phyloP scores from a whole-genome alignment of 768 basidiomycete species.

The Xanthoconium stramineum region DNA sequence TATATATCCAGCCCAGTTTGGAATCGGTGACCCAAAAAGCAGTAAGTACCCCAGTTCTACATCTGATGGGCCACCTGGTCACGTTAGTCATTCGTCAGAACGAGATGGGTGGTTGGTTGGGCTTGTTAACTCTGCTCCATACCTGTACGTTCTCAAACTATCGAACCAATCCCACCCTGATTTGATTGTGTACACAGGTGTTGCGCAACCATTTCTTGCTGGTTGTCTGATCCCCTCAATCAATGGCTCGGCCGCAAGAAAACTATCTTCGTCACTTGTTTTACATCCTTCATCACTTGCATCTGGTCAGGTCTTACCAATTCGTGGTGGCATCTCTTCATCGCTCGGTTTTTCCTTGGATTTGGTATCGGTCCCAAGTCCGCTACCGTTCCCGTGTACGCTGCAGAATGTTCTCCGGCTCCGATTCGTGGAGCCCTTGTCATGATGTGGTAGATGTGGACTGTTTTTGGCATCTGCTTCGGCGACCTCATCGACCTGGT shows the following conservation, averaged over 20 bases:
- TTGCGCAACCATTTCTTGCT: slow-evolving; percentile 53
- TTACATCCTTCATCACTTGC: slow-evolving; percentile 52
- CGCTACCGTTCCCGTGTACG: slow-evolving; percentile 60
- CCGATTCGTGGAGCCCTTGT: slow-evolving; percentile 84
- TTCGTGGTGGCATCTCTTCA: slow-evolving; percentile 57
- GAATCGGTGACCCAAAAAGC: slow-evolving; percentile 36
- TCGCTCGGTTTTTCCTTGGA: slow-evolving; percentile 51
- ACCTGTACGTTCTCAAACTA: slow-evolving; percentile 35
- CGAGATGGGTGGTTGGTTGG: slow-evolving; percentile 74
- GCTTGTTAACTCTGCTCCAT: slow-evolving; percentile 65
- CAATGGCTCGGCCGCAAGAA: slow-evolving; percentile 57
- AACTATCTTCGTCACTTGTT: slow-evolving; percentile 55
- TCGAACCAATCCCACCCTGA: background rate
- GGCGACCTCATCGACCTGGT: slow-evolving; percentile 67
- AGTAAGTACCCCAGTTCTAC: slow-evolving; percentile 17
- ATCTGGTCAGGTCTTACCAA: slow-evolving; percentile 56
- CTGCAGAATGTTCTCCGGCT: slow-evolving; percentile 78
- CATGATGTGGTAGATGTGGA: slow-evolving; percentile 94
- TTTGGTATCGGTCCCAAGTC: slow-evolving; percentile 51
- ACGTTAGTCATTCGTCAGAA: slow-evolving; percentile 17
- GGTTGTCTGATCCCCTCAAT: slow-evolving; percentile 74
- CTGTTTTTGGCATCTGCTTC: slow-evolving; percentile 79
- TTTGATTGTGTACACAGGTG: slow-evolving; percentile 33
- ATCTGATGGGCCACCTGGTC: background rate
- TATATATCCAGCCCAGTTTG: slow-evolving; percentile 53